Base-by-base conservation (phyloP, 2,329 filamentous ascomycete genomes). In the Zymoseptoria pseudotritici region DNA sequence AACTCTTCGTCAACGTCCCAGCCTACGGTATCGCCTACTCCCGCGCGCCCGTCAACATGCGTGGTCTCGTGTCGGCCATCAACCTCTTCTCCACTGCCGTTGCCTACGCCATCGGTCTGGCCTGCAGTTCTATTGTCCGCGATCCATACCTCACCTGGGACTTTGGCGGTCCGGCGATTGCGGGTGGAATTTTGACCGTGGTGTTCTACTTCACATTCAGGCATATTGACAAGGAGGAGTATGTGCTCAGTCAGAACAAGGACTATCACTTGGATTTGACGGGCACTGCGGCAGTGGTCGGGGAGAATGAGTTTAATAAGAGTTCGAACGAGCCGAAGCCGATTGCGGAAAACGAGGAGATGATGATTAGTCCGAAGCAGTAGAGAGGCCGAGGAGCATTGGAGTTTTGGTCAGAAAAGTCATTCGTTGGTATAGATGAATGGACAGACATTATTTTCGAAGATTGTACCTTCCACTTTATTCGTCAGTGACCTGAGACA, bases 111-210 rank as follows among this genome's bases (percentile, higher is more conserved):
- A 64, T 79, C 8, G 75, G 71, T 46, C 58, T 69, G 29, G 68
- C 67, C 68, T 77, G 9, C 62, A 79, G 20, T 74, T 76, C 67
- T 61, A 66, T 67, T 36, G 77, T 79, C 50, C 69, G 67, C 52
- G 80, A 82, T 58, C 80, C 80, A 1, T 75, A 77, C 59, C 71
- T 82, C 7, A 73, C 78, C 24, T 81, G 78, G 77, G 73, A 78
- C 10, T 80, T 78, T 73, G 77, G 72, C 3, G 80, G 77, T 21
- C 78, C 79, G 2, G 76, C 77, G 2, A 79, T 82, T 52, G 79
- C 76, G 6, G 74, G 82, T 1, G 75, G 73, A 49, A 69, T 77
- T 3, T 76, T 82, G 66, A 80, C 77, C 0, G 66, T 78, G 24
- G 65, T 82, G 57, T 82, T 83, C 66, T 79, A 74, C 70, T 77